These are phyloP conservation scores for Dendrostoma leiphaemia DNA, from an alignment of 2,329 filamentous ascomycete species.

Conservation along the genomic window DNA sequence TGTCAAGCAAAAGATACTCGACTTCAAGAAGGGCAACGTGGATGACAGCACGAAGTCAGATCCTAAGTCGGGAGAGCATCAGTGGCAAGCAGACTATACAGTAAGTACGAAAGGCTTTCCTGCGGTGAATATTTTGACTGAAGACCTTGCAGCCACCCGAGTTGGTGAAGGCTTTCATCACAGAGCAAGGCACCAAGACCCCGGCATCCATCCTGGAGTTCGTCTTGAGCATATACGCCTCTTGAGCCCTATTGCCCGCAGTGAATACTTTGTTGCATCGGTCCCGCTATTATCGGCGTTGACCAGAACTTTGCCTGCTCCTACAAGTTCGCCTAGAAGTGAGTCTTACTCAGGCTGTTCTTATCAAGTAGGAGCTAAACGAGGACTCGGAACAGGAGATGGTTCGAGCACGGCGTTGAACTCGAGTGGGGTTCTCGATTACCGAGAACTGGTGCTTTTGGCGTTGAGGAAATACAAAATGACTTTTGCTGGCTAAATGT, in stretches of 20 bases:
- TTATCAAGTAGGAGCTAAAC: too few relatives aligned
- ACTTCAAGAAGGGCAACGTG: conserved; percentile 62
- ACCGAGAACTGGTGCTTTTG: not conserved
- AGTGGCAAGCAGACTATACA: conserved; percentile 68
- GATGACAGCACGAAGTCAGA: conserved; percentile 26
- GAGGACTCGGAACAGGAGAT: too few relatives aligned
- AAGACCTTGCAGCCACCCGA: conserved; percentile 54
- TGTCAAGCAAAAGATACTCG: conserved; percentile 73
- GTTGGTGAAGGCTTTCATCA: conserved; percentile 71
- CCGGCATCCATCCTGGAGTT: conserved; percentile 70
- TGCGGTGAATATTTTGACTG: conserved; percentile 22
- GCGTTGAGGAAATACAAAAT: not conserved
- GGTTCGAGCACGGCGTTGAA: too few relatives aligned
- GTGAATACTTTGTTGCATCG: too few relatives aligned
- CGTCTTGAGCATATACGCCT: conserved; percentile 59
- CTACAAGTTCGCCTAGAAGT: not conserved
- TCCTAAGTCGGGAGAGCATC: conserved; percentile 37
- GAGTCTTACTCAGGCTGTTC: not conserved
- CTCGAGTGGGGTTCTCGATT: not conserved
- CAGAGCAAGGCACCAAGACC: conserved; percentile 70
- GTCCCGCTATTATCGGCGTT: too few relatives aligned
- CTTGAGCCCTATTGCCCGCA: too few relatives aligned
- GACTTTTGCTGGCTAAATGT: not conserved
- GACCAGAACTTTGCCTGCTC: not conserved
- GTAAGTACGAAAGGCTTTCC: conserved; percentile 36